Base-by-base conservation (phyloP, 2,329 filamentous ascomycete genomes). In the Fusarium sp. region DNA sequence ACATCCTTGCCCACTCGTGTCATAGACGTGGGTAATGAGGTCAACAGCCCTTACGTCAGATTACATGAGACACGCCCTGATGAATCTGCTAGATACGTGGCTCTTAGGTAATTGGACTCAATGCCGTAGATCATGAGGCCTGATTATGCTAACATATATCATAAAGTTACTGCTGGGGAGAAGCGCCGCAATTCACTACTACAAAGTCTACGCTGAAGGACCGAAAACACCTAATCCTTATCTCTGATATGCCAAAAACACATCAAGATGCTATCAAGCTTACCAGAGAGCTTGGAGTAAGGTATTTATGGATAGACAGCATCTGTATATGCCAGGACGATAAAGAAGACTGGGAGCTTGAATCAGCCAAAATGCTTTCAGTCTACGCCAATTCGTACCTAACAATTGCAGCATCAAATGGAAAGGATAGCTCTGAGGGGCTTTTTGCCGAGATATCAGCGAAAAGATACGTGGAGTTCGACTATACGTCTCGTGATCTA, bases 231-330 rank as follows among this genome's bases (percentile, higher is more conserved):
- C 14, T 8, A 7, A 63, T 68, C 8, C 5, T 2, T 1, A 57
- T 68, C 9, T 41, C 57, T 0, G 6, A 64, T 1, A 5, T 68
- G 0, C 38, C 62, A 0, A 11, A 49, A 7, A 64, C 32, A 0
- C 49, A 64, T 0, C 50, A 44, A 15, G 37, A 65, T 2, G 11
- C 23, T 0, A 57, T 64, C 1, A 23, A 13, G 2, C n/a, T 65
- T 1, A 12, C 49, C 1, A 5, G 44, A 0, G 17, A 42, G 1
- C 20, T 65, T 0, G 18, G 5, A 0, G 8, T 65, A 0, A 17
- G 37, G 13, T 65, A 64, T 11, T 1, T 64, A 1, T 64, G 49
- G 62, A 64, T 64, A n/a, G 62, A 64, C 10, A 57, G 62, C 5
- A 33, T 64, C 2, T 64, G 59, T 2, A 64, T 64, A 2, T 64